Evolutionary conservation across 2,329 filamentous ascomycete genomes (phyloP), one percentile per base, ranked within the genome.

Genomic region (Teratosphaeria viscida): DNA sequence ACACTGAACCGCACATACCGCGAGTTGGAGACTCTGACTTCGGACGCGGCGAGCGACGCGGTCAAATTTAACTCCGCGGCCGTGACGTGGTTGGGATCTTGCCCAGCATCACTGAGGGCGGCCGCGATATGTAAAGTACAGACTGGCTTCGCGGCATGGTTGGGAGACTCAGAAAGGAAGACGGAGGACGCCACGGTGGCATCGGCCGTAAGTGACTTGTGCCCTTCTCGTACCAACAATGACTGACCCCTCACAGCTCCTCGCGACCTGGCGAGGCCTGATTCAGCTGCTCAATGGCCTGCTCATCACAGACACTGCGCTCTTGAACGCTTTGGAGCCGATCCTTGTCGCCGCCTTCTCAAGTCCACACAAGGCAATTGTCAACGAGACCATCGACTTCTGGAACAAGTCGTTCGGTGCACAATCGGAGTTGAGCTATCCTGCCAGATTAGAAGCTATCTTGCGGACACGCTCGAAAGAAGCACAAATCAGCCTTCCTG

Each of bases 331-430:
- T 69, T 68, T 85, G 3, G 78, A 81, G 54, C 62, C 67, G 5
- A 68, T 86, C 6, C 71, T 86, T 10, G 73, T 77, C 34, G 75
- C 82, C 55, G 81, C 80, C 1, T 77, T 86, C 32, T 70, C 76
- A 26, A 85, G 81, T 53, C 75, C 75, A 5, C 78, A 82, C 63
- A 76, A 74, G 54, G 72, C 70, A 3, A 77, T 82, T 10, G 77
- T 79, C 11, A 82, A 81, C 54, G 69, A 69, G 2, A 80, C 83
- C 1, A 77, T 85, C 29, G 68, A 73, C 16, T 78, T 82, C 62
- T 96, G 90, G 90, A 92, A 91, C 65, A 70, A 74, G 0, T 81
- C 85, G 0, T 90, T 90, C 67, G 85, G 85, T 23, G 75, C 81
- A 16, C 79, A 82, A 47, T 77, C 82, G 3, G 74, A 75, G 5